Evolutionary conservation across 768 basidiomycete species (phyloP), one percentile per base, ranked within the genome.

Genomic region (Galerina sulciceps): DNA sequence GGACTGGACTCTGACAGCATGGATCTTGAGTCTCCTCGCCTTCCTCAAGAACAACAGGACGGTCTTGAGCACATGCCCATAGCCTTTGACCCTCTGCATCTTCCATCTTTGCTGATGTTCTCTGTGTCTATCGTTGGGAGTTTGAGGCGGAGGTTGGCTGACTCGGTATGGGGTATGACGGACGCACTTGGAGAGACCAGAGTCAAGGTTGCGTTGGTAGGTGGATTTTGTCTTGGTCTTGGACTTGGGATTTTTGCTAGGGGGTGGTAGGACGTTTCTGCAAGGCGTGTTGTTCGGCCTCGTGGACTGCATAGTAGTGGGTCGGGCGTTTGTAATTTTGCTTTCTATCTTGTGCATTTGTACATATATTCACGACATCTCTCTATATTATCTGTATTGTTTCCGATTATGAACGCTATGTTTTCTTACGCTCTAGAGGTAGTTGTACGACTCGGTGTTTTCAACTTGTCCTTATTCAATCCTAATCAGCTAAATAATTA

Each of bases 51-150:
- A 10, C 43, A 38, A 13, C 53, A 48, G 36, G 53, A 49, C n/a
- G 41, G 35, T 34, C 46, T 49, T 10, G 50, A 43, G 22, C 59
- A 61, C 18, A 57, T 61, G 10, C 60, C 56, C 50, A 22, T 57
- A 11, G 55, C 74, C 15, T 80, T 87, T 58, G 89, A 90, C 61
- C 89, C 89, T 1, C 70, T 91, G 14, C 87, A 90, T 67, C 67
- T 90, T 36, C 86, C 88, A 1, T 88, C 87, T 5, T 71, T 90
- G 31, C 13, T 90, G 6, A 66, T 83, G 46, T 81, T 88, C 64
- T 85, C 88, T 1, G 57, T 88, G 23, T 89, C 88, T 9, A 76
- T 90, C 22, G 61, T 90, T 9, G 78, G 75, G 0, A 87, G 87
- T 2, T 62, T 81, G 23, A 69, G 65, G 6, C 60, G 54, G 9